A percentile compares a stretch with the other conserved stretches of the same genome.
Evolutionary conservation across 192 early-diverging fungal species (phyloP).

Genomic region (Entrophospora sp.): DNA sequence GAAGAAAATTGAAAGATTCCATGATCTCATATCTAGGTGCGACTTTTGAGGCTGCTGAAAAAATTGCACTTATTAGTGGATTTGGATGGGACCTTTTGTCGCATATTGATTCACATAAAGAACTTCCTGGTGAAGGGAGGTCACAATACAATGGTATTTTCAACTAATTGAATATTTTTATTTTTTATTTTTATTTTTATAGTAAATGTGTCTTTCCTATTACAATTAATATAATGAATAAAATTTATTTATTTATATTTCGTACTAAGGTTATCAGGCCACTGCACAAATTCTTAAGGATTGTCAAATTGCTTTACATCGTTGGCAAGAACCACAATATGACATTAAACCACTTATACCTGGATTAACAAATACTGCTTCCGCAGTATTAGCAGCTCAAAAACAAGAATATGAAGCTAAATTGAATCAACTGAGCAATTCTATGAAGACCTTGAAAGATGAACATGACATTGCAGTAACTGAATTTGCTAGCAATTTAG

Average conservation of each 20-base stretch:
- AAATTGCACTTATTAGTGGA: slow-evolving; percentile 32
- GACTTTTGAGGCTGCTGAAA: slow-evolving; percentile 32
- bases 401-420: slow-evolving; percentile 21
- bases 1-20: slow-evolving; percentile 27
- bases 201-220: too few species aligned
- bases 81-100: slow-evolving; percentile 23
- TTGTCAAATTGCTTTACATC: slow-evolving; percentile 16
- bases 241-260: background rate
- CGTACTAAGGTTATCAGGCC: background rate
- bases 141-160: background rate
- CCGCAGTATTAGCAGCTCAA: slow-evolving; percentile 14
- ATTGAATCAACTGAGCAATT: background rate
- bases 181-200: background rate
- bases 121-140: background rate
- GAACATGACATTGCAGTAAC: background rate
- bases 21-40: slow-evolving; percentile 28
- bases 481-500: background rate
- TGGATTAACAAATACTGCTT: slow-evolving; percentile 14
- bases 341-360: slow-evolving; percentile 12
- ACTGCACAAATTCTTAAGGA: slow-evolving; percentile 12
- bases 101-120: background rate
- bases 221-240: background rate
- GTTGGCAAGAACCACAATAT: slow-evolving; percentile 8
- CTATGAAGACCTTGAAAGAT: background rate
- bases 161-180: too few species aligned